Percentiles rank a stretch among this genome's conserved stretches.
phyloP scores from a whole-genome alignment of 495 filamentous ascomycete species.

The Penicillium bovifimosum region DNA sequence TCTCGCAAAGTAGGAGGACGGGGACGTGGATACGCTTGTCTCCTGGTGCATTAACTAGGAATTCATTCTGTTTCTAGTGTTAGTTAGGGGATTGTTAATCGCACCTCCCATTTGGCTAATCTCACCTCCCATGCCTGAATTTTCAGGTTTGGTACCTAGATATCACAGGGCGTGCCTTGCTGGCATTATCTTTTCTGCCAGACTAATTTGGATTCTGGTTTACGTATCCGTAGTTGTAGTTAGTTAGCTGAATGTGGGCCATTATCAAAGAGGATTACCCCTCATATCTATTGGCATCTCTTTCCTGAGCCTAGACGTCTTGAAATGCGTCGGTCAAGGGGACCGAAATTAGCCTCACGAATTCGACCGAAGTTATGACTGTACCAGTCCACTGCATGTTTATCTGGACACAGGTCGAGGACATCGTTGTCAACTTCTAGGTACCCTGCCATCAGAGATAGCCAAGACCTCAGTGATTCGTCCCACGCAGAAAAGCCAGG shows the following conservation, averaged over 20 bases:
- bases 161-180: too few species aligned
- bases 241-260: background rate
- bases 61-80: background rate
- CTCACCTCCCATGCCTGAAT: too few species aligned
- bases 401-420: conserved; percentile 17
- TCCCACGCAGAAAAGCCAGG: background rate
- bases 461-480: background rate
- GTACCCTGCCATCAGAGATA: background rate
- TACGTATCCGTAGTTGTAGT: too few species aligned
- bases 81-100: background rate
- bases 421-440: conserved; percentile 2
- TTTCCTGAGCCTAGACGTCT: conserved; percentile 20
- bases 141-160: too few species aligned
- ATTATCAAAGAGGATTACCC: conserved; percentile 14
- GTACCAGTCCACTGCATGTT: conserved; percentile 16
- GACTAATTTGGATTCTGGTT: background rate
- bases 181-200: too few species aligned
- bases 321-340: conserved; percentile 14
- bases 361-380: conserved; percentile 8
- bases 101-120: too few species aligned
- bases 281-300: conserved; percentile 20
- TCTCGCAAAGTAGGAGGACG: background rate
- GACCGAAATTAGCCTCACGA: conserved; percentile 9
- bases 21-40: background rate
- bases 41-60: background rate